Evolutionary conservation across 306 rosid genomes (phyloP).

Genomic region (Inga oerstediana): DNA sequence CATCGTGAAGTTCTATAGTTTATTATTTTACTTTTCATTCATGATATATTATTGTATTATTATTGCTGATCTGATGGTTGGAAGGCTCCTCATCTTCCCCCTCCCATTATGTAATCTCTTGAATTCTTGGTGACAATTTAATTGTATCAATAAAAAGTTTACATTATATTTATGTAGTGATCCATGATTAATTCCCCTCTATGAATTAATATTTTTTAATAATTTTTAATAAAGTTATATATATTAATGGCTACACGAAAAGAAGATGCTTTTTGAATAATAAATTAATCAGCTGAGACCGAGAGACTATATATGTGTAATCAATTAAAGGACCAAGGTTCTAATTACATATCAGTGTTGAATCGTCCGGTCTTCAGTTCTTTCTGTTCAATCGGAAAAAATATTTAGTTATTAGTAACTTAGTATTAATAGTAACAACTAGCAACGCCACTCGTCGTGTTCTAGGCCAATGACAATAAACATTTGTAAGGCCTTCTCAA

Average conservation of each 20-base stretch:
- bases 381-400: not conserved
- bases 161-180: not conserved
- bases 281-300: no score
- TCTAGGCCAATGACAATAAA: no score
- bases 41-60: not conserved
- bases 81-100: slow-evolving; percentile 32
- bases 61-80: slow-evolving; percentile 6
- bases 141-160: slow-evolving; percentile 16
- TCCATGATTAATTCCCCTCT: not conserved
- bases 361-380: not conserved
- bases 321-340: no score
- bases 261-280: not conserved
- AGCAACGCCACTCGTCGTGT: no score
- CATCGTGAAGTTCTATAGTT: no score
- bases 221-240: not conserved
- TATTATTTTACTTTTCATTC: not conserved
- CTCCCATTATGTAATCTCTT: not conserved
- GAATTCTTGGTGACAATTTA: slow-evolving; percentile 15
- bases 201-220: no score
- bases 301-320: no score
- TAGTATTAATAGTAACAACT: no score
- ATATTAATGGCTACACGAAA: not conserved
- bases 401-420: no score
- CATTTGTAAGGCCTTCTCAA: no score
- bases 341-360: not conserved